phyloP scores from a whole-genome alignment of 1,284 basidiomycete genomes.

The Gomphus bonarii region DNA sequence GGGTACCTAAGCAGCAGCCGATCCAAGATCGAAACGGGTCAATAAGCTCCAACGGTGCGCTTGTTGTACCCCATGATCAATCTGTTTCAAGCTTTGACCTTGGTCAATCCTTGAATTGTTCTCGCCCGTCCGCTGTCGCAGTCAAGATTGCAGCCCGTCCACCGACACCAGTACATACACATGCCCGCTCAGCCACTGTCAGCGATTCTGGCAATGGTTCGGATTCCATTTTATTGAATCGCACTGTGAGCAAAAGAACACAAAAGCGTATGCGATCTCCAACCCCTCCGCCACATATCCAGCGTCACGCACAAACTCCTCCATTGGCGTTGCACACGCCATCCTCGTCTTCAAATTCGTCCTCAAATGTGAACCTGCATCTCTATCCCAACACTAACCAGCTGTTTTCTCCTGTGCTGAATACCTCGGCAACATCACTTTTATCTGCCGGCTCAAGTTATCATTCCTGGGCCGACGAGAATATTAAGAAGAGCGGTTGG shows the following conservation, averaged over 20 bases:
- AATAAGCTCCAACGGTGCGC: constrained; percentile 16
- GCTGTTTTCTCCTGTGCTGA: constrained; percentile 49
- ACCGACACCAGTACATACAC: constrained; percentile 7
- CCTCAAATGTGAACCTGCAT: constrained; percentile 7
- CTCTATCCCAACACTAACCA: not conserved
- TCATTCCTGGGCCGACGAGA: constrained; percentile 61
- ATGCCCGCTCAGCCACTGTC: not conserved
- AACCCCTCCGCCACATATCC: constrained; percentile 9
- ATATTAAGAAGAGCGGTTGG: constrained; percentile 36
- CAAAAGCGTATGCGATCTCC: constrained; percentile 7
- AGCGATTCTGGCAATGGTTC: not conserved
- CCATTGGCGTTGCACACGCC: constrained; percentile 9
- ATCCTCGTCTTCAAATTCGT: constrained; percentile 10
- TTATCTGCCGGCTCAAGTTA: constrained; percentile 74
- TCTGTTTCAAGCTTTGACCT: constrained; percentile 41
- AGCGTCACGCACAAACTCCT: constrained; percentile 2
- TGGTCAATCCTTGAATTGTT: constrained; percentile 36
- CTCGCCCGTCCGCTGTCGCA: constrained; percentile 51
- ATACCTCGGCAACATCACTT: constrained; percentile 67
- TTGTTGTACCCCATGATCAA: constrained; percentile 22
- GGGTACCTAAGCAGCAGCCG: not conserved
- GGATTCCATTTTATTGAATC: constrained; percentile 8
- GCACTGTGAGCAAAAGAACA: constrained; percentile 3
- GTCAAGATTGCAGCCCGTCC: constrained; percentile 26
- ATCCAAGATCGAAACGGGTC: constrained; percentile 29